Evolutionary conservation across 177 flowering plant species (phyloP), one percentile per base, ranked within the genome.

Genomic region (Tripterygium wilfordii): DNA sequence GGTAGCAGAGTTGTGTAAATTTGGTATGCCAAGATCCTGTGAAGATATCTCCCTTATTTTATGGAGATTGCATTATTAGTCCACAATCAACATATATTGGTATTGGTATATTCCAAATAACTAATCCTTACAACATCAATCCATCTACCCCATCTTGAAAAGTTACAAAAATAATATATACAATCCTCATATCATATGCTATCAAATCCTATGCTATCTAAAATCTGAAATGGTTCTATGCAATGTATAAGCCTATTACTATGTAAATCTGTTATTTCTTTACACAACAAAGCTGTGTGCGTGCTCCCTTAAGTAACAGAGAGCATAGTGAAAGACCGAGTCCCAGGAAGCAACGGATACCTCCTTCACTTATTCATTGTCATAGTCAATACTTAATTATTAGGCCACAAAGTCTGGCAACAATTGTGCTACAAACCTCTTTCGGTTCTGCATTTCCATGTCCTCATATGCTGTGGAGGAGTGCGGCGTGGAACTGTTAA

Each of bases 341-440:
- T 42, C 36, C 18, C 36, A 36, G 46, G 51, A 42, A 32, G 39
- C n/a, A 20, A 22, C 26, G 27, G 14, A 28, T 19, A 19, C 13
- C 10, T 38, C 3, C n/a, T n/a, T n/a, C n/a, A n/a, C n/a, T n/a
- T n/a, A n/a, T n/a, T n/a, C n/a, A n/a, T n/a, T n/a, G n/a, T n/a
- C n/a, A n/a, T n/a, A 20, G 20, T 24, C 6, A 21, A 21, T 43
- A n/a, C 8, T 6, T 30, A 7, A 30, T 30, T n/a, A n/a, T 42
- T 29, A 75, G 26, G 75, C 64, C 10, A 74, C 78, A 40, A 70
- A 79, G 53, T 80, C 86, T 1, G 78, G 80, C 57, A 77, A 42
- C 55, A 74, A 54, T 44, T 77, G 85, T 18, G 75, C 79, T 8
- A 72, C 66, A 24, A 69, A 79, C 61, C 76, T 62, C 57, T 75